These are phyloP conservation scores for Gynandropsis gynandra DNA, from an alignment of 345 rosid species.

Conservation along the genomic window DNA sequence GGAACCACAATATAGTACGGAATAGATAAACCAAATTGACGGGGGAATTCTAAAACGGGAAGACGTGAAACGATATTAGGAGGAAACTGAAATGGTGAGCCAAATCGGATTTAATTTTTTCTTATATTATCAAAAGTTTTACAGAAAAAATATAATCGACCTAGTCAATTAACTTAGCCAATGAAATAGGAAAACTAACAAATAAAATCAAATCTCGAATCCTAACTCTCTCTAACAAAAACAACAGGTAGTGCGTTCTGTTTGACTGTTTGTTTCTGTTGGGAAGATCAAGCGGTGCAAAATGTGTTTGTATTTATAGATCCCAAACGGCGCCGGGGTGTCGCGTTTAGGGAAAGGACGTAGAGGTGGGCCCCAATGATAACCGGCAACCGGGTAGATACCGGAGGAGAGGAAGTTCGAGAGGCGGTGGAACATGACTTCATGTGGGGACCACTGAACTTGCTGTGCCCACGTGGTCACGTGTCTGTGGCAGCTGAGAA, in stretches of 20 bases:
- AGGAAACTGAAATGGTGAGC: no score
- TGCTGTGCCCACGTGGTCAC: slow-evolving; percentile 15
- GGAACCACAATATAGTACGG: no score
- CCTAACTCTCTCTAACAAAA: no score
- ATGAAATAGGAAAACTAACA: background rate
- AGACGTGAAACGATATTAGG: no score
- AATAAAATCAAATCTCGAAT: no score
- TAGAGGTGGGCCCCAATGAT: slow-evolving; percentile 9
- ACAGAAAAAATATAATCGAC: no score
- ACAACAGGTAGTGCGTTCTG: slow-evolving; percentile 16
- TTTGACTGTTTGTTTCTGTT: slow-evolving; percentile 10
- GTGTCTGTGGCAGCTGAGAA: background rate
- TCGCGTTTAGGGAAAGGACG: slow-evolving; percentile 17
- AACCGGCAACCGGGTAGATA: slow-evolving; percentile 21
- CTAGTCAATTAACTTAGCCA: background rate
- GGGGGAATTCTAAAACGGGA: no score
- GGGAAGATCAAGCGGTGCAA: slow-evolving; percentile 2
- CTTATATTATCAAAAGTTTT: no score
- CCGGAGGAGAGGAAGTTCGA: slow-evolving; percentile 18
- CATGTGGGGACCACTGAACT: no score
- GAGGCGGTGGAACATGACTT: no score
- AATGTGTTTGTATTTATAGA: slow-evolving; percentile 26
- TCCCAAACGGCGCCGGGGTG: slow-evolving; percentile 21
- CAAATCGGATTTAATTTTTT: no score
- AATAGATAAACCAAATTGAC: no score